Evolutionary conservation across 495 filamentous ascomycete genomes (phyloP).

Genomic region (Talaromyces adpressus): DNA sequence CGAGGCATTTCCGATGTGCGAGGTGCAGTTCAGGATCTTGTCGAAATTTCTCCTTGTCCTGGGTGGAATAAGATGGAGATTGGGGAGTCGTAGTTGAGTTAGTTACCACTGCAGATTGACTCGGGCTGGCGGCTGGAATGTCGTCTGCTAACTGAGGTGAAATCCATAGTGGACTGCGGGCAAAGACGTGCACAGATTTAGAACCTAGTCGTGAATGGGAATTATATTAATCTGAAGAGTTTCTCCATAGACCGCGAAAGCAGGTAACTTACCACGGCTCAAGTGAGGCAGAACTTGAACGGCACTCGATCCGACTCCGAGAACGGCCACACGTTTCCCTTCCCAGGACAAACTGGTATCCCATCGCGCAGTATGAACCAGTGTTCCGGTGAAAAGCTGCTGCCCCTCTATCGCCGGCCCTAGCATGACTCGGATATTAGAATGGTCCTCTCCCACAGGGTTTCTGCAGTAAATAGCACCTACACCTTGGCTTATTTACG

Average conservation of each 20-base stretch:
- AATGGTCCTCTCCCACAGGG: neutral
- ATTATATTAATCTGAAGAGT: neutral
- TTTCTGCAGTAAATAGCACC: neutral
- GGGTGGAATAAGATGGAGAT: conserved; percentile 27
- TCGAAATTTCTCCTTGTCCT: conserved; percentile 19
- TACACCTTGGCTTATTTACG: conserved; percentile 25
- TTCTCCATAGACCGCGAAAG: neutral
- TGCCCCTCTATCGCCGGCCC: conserved; percentile 42
- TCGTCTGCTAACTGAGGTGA: conserved; percentile 4
- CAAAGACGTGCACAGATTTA: conserved; percentile 23
- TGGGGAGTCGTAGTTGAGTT: neutral
- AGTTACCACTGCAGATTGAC: neutral
- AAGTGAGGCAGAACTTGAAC: conserved; percentile 52
- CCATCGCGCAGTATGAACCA: conserved; percentile 52
- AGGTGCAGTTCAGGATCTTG: conserved; percentile 8
- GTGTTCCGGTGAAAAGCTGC: conserved; percentile 40
- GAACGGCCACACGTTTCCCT: conserved; percentile 44
- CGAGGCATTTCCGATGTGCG: conserved; percentile 10
- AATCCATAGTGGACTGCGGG: conserved; percentile 18
- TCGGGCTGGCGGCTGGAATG: neutral
- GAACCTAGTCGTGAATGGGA: neutral
- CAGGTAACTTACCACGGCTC: conserved; percentile 16
- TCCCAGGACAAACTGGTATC: conserved; percentile 37
- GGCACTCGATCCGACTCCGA: conserved; percentile 42
- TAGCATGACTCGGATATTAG: neutral